Evolutionary conservation across 2,329 filamentous ascomycete species (phyloP), one percentile per base, ranked within the genome.

Genomic region (Ceratocystis variospora): DNA sequence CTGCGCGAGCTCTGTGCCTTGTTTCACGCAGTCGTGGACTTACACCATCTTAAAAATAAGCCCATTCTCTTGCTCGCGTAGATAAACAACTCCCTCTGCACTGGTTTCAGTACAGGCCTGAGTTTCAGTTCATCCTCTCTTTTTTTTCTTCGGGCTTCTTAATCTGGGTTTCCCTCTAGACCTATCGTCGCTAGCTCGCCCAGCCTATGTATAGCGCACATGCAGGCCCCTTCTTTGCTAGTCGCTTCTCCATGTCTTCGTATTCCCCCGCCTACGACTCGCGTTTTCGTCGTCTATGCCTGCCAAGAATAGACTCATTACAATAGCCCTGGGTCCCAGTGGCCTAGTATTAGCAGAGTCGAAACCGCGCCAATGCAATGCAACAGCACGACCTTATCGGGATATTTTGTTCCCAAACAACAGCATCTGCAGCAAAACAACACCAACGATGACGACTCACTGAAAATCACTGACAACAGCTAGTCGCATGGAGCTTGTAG

Each of bases 91-190:
- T 31, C 19, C 10, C 53, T 28, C 12, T 28, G 28, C 5, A 12
- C 17, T 22, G 53, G 53, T 57, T 57, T 57, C 53, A 31, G 22
- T 57, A 12, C 53, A 57, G 53, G 22, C 53, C 22, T 3, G 53
- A 5, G 53, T 57, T 57, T 57, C 53, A 57, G 53, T 57, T 57
- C 53, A 57, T 57, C 53, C 53, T 57, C 53, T 57, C 53, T 57
- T 57, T 57, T 57, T 53, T 5, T 28, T 57, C 37, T 12, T 41
- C 10, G 10, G 37, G 3, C 37, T 41, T 41, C 22, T 5, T 8
- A 10, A n/a, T 22, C 53, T 57, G 53, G 31, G 31, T 33, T 57
- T 57, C 4, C 53, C 2, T 57, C 53, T 22, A 22, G n/a, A 22
- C 17, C 17, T 2, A 8, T n/a, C n/a, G 46, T 22, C n/a, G 22